Evolutionary conservation across 2,329 filamentous ascomycete genomes (phyloP).

Genomic region (Ceratocystis papillata): DNA sequence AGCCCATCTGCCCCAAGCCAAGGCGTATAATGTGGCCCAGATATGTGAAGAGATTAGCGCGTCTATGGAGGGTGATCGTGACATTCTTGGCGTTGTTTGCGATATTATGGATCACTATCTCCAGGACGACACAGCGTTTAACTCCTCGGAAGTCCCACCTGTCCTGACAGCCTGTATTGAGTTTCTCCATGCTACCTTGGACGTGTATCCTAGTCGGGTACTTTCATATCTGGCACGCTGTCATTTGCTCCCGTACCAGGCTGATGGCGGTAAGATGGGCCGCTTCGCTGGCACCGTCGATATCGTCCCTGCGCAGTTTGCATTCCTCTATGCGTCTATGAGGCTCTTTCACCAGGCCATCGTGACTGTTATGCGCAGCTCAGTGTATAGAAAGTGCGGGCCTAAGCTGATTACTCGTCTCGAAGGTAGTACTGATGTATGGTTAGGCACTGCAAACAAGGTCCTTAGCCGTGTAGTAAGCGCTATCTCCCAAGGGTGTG

Average conservation of each 20-base stretch:
- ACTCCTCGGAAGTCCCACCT: conserved; percentile 55
- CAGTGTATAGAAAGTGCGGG: conserved; percentile 53
- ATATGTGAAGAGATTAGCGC: conserved; percentile 47
- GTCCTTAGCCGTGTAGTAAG: conserved; percentile 60
- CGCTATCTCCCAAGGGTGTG: conserved; percentile 61
- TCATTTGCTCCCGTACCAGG: conserved; percentile 64
- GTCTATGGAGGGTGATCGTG: conserved; percentile 49
- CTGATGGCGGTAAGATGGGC: conserved; percentile 64
- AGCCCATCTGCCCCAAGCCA: conserved; percentile 24
- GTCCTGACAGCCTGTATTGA: conserved; percentile 62
- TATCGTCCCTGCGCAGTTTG: conserved; percentile 62
- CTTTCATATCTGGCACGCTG: conserved; percentile 85
- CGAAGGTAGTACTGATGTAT: conserved; percentile 42
- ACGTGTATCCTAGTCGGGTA: conserved; percentile 67
- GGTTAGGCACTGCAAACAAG: conserved; percentile 67
- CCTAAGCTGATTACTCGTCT: conserved; percentile 40
- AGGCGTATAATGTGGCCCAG: conserved; percentile 33
- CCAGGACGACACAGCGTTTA: conserved; percentile 45
- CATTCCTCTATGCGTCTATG: conserved; percentile 64
- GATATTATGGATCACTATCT: conserved; percentile 68
- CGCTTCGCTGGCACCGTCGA: conserved; percentile 75
- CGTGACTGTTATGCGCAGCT: conserved; percentile 60
- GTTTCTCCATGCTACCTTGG: conserved; percentile 64
- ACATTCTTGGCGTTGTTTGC: conserved; percentile 71
- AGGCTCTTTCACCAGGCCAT: conserved; percentile 64